These are phyloP conservation scores for Lanmaoa rubissima DNA, from an alignment of 768 basidiomycete genomes.

Conservation along the genomic window DNA sequence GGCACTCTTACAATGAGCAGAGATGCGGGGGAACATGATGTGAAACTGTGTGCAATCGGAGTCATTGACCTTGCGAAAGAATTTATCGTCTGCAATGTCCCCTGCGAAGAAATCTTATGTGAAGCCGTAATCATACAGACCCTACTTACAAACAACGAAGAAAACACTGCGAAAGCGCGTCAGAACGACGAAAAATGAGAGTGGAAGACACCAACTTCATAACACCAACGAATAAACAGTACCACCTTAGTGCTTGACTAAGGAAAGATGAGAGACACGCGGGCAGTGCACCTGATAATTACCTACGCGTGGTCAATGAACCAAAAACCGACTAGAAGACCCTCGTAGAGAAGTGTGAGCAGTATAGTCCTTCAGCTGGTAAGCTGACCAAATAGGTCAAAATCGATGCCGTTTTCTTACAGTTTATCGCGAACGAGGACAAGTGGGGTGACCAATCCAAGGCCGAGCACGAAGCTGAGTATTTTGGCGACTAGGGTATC, in stretches of 20 bases:
- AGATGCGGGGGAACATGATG: slow-evolving; percentile 66
- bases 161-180: slow-evolving; percentile 51
- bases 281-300: slow-evolving; percentile 2
- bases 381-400: slow-evolving; percentile 5
- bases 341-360: slow-evolving; percentile 81
- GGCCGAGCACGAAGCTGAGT: slow-evolving; percentile 84
- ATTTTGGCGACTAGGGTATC: slow-evolving; percentile 91
- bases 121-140: neutral
- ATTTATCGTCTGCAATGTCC: slow-evolving; percentile 93
- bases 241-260: slow-evolving; percentile 82
- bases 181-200: slow-evolving; percentile 9
- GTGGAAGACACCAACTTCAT: slow-evolving; percentile 62
- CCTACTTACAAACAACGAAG: slow-evolving; percentile 77
- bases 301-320: slow-evolving; percentile 89
- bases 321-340: slow-evolving; percentile 88
- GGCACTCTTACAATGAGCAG: slow-evolving; percentile 60
- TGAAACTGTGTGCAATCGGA: slow-evolving; percentile 91
- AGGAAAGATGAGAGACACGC: slow-evolving; percentile 8
- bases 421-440: slow-evolving; percentile 87
- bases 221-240: slow-evolving; percentile 77
- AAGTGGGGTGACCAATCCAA: slow-evolving; percentile 84
- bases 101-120: slow-evolving; percentile 41
- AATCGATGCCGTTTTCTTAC: slow-evolving; percentile 43
- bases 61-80: slow-evolving; percentile 93
- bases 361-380: slow-evolving; percentile 67